A percentile compares a stretch with the other conserved stretches of the same genome.
Evolutionary conservation across 2,329 filamentous ascomycete species (phyloP).

Genomic region (Proliferodiscus dingleyae): DNA sequence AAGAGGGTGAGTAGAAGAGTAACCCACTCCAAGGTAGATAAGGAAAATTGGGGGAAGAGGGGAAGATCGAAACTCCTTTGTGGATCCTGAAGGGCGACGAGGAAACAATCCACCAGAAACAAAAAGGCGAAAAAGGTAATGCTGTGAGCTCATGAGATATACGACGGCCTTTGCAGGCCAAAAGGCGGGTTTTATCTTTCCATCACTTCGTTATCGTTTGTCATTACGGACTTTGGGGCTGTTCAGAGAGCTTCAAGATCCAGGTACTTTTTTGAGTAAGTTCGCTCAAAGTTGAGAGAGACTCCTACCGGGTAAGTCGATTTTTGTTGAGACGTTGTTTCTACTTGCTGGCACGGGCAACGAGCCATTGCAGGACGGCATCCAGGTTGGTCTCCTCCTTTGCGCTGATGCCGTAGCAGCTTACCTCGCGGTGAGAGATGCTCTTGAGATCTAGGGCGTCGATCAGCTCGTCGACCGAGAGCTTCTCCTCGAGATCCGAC

Average conservation of each 20-base stretch:
- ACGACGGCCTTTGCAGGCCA: slow-evolving; percentile 42
- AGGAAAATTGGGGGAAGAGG: slow-evolving; percentile 17
- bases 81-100: slow-evolving; percentile 7
- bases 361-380: slow-evolving; percentile 92
- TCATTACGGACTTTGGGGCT: slow-evolving; percentile 41
- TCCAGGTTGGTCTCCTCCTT: slow-evolving; percentile 99
- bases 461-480: slow-evolving; percentile 93
- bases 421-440: slow-evolving; percentile 89
- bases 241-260: slow-evolving; percentile 23
- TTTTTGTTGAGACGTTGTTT: no score
- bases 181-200: slow-evolving; percentile 39
- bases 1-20: slow-evolving; percentile 18
- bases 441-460: slow-evolving; percentile 84
- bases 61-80: slow-evolving; percentile 6
- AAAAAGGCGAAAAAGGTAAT: slow-evolving; percentile 14
- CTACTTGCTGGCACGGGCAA: slow-evolving; percentile 78
- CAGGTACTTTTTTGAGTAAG: background rate
- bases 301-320: no score
- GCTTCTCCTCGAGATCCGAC: slow-evolving; percentile 84
- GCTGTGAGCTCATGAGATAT: slow-evolving; percentile 35
- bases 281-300: slow-evolving; percentile 6
- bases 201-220: slow-evolving; percentile 47
- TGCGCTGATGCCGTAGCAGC: slow-evolving; percentile 96
- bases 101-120: slow-evolving; percentile 6
- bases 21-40: slow-evolving; percentile 14